These are phyloP conservation scores for Typha latifolia DNA, from an alignment of 176 grass and related monocot genomes.

Conservation along the genomic window DNA sequence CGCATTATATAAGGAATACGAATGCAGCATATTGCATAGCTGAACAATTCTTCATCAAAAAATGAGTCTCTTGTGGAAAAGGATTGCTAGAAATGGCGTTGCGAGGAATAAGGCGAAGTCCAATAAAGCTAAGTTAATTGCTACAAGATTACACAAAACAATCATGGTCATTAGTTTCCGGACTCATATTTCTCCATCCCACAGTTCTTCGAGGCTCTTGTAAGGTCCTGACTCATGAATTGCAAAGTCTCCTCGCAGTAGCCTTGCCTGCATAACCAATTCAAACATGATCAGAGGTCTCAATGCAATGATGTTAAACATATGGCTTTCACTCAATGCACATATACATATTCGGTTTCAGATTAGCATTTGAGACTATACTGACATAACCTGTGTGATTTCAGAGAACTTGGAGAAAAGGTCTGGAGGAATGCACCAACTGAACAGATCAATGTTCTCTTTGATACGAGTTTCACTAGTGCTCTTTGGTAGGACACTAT, in stretches of 20 bases:
- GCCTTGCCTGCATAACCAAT: slow-evolving; percentile 26
- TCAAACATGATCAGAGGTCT: background rate
- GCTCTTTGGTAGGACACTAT: slow-evolving; percentile 69
- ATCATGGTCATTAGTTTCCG: background rate
- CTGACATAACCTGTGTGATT: slow-evolving; percentile 39
- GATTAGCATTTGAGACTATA: background rate
- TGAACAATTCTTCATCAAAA: no score
- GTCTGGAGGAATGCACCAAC: slow-evolving; percentile 53
- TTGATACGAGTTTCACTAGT: slow-evolving; percentile 32
- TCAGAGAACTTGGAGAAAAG: slow-evolving; percentile 33
- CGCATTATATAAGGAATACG: no score
- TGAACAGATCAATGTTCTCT: slow-evolving; percentile 42
- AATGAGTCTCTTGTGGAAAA: no score
- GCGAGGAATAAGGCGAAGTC: no score
- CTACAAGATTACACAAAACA: no score
- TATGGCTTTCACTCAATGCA: background rate
- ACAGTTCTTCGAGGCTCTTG: slow-evolving; percentile 50
- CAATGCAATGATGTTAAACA: background rate
- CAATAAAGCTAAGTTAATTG: no score
- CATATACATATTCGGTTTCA: background rate
- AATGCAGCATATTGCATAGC: no score
- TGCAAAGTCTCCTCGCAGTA: slow-evolving; percentile 36
- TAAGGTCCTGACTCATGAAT: slow-evolving; percentile 36
- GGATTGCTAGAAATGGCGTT: no score
- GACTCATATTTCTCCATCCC: slow-evolving; percentile 53